These are phyloP conservation scores for Fusarium falciforme DNA, from an alignment of 2,329 filamentous ascomycete genomes.

Conservation along the genomic window DNA sequence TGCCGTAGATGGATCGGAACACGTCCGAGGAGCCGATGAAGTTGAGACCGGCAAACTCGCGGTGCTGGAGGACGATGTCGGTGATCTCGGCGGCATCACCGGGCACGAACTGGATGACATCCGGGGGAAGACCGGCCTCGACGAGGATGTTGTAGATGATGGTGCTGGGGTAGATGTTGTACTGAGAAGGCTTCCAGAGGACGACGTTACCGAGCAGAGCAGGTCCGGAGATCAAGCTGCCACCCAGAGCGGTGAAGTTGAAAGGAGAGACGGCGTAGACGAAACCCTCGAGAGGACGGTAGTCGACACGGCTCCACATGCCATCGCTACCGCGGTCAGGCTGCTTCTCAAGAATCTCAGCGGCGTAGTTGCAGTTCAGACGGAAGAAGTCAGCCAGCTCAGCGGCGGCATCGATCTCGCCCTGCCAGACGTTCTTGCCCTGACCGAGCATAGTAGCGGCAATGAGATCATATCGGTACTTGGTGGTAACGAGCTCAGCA, in stretches of 20 bases:
- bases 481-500: constrained; percentile 86
- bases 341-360: constrained; percentile 52
- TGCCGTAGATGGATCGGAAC: constrained; percentile 87
- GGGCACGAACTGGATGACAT: constrained; percentile 93
- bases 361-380: constrained; percentile 93
- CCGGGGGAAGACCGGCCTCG: constrained; percentile 87
- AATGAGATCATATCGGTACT: constrained; percentile 97
- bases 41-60: constrained; percentile 88
- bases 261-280: constrained; percentile 94
- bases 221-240: constrained; percentile 84
- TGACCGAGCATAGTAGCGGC: constrained; percentile 95
- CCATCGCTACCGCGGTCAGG: constrained; percentile 46
- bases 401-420: constrained; percentile 94
- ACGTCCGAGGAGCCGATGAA: constrained; percentile 94
- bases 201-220: constrained; percentile 95
- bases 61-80: constrained; percentile 78
- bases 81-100: constrained; percentile 89
- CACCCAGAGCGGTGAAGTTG: constrained; percentile 96
- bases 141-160: constrained; percentile 89
- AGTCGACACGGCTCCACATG: constrained; percentile 76
- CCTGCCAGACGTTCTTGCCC: constrained; percentile 98
- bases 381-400: constrained; percentile 93
- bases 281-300: constrained; percentile 93
- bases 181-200: constrained; percentile 93
- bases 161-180: constrained; percentile 87